These are phyloP conservation scores for Aquilaria sinensis DNA, from an alignment of 345 rosid species.

Conservation along the genomic window DNA sequence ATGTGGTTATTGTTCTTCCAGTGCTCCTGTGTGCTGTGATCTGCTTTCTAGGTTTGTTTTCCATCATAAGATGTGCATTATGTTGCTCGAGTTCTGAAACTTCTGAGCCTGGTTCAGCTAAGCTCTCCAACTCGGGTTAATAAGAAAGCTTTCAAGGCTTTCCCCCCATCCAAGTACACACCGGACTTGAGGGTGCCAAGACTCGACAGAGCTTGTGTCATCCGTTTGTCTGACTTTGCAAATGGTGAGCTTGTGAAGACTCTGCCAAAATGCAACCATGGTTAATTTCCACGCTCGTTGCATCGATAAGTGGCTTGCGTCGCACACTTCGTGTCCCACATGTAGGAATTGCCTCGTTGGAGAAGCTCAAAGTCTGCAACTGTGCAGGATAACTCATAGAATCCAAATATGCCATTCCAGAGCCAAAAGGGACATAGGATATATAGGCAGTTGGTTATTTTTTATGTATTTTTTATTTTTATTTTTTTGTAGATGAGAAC, in stretches of 20 bases:
- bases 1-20: background rate
- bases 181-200: background rate
- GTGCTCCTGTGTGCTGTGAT: background rate
- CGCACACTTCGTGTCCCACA: slow-evolving; percentile 42
- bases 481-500: background rate
- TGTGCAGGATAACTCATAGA: slow-evolving; percentile 10
- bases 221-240: slow-evolving; percentile 20
- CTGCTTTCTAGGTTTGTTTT: background rate
- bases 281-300: slow-evolving; percentile 37
- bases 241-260: slow-evolving; percentile 18
- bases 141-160: background rate
- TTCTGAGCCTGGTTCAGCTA: background rate
- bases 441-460: background rate
- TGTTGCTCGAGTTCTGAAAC: background rate
- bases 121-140: background rate
- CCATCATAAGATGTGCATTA: background rate
- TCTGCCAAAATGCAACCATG: slow-evolving; percentile 50
- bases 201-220: slow-evolving; percentile 15
- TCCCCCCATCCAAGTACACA: background rate
- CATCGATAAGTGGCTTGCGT: slow-evolving; percentile 48
- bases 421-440: too few relatives aligned
- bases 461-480: background rate
- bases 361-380: slow-evolving; percentile 1
- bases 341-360: slow-evolving; percentile 23
- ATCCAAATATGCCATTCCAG: background rate